Evolutionary conservation across 345 rosid genomes (phyloP).

Genomic region (Turritis glabra): DNA sequence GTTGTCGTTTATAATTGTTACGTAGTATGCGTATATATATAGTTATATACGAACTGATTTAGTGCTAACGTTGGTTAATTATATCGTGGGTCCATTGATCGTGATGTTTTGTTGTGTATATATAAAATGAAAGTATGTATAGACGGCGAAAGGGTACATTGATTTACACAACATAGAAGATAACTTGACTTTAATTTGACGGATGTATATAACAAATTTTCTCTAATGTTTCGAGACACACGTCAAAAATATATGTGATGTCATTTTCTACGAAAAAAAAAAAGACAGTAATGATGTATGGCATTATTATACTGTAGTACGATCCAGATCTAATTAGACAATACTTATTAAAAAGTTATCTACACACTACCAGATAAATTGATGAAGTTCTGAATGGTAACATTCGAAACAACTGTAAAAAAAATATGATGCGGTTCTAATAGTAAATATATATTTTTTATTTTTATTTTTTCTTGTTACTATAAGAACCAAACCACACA

Average conservation of each 20-base stretch:
- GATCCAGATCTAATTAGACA: too few species aligned
- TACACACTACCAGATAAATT: neutral
- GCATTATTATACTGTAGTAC: neutral
- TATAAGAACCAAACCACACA: too few species aligned
- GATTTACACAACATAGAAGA: neutral
- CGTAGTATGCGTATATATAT: constrained; percentile 24
- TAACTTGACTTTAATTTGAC: neutral
- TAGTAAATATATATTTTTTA: too few species aligned
- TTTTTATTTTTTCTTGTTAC: too few species aligned
- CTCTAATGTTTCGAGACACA: neutral
- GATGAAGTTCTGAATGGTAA: too few species aligned
- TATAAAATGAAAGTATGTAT: neutral
- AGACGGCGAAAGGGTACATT: neutral
- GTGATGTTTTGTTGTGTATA: neutral
- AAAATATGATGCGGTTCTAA: too few species aligned
- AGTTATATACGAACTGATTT: neutral
- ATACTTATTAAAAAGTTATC: neutral
- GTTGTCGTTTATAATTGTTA: neutral
- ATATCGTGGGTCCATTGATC: neutral
- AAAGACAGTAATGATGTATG: neutral
- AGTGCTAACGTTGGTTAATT: neutral
- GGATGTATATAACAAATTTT: neutral
- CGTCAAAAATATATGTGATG: neutral
- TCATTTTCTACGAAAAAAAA: neutral
- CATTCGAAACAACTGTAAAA: too few species aligned